These are phyloP conservation scores for Acer campestre DNA, from an alignment of 345 rosid species.

Conservation along the genomic window DNA sequence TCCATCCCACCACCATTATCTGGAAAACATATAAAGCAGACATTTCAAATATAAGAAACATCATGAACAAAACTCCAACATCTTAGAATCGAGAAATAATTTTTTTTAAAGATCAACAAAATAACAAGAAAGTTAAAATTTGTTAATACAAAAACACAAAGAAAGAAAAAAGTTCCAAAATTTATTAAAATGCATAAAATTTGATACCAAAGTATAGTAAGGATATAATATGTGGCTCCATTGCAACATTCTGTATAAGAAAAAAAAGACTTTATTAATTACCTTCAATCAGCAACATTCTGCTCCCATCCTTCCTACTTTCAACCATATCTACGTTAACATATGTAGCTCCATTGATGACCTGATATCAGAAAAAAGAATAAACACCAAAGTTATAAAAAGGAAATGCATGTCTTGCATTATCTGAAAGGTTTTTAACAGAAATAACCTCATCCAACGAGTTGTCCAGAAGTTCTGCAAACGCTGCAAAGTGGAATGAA, in stretches of 20 bases:
- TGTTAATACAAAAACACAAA: neutral
- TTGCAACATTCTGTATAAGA: neutral
- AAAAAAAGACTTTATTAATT: conserved; percentile 5
- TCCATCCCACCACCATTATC: conserved; percentile 98
- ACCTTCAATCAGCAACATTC: conserved; percentile 88
- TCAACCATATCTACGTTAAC: conserved; percentile 72
- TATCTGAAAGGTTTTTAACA: neutral
- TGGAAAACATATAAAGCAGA: conserved; percentile 33
- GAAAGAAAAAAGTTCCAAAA: neutral
- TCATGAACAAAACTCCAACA: conserved; percentile 8
- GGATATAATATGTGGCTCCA: neutral
- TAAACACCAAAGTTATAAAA: conserved; percentile 9
- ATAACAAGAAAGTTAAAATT: neutral
- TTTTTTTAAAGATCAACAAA: neutral
- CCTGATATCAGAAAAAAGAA: conserved; percentile 42
- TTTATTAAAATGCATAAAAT: neutral
- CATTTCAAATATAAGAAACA: neutral
- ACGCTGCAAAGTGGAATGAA: conserved; percentile 52
- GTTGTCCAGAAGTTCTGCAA: conserved; percentile 93
- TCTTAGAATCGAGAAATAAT: conserved; percentile 2
- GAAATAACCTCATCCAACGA: conserved; percentile 78
- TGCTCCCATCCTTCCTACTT: conserved; percentile 62
- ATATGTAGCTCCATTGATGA: conserved; percentile 74
- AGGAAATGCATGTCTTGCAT: neutral
- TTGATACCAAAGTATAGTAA: neutral